These are phyloP conservation scores for Evernia prunastri DNA, from an alignment of 495 filamentous ascomycete genomes.

Conservation along the genomic window DNA sequence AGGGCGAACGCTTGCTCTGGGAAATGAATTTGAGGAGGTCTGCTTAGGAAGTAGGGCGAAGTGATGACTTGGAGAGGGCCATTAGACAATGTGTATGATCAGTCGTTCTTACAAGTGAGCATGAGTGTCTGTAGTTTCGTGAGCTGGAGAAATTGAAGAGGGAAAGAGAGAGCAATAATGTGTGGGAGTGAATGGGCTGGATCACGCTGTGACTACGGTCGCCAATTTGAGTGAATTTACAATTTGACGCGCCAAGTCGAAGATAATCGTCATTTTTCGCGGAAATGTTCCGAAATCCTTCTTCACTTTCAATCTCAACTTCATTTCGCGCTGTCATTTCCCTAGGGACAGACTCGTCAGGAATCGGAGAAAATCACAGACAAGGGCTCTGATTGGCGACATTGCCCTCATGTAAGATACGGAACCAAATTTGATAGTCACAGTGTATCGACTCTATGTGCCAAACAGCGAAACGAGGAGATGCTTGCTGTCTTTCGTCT, in stretches of 20 bases:
- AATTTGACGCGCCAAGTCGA: not conserved
- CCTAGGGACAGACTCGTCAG: too few species aligned
- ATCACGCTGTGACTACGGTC: not conserved
- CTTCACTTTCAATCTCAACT: not conserved
- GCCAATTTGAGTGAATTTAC: not conserved
- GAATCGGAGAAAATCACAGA: too few species aligned
- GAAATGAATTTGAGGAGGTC: not conserved
- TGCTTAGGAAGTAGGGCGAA: not conserved
- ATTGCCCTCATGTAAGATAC: too few species aligned
- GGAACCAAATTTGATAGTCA: too few species aligned
- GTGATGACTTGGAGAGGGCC: not conserved
- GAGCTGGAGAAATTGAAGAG: not conserved
- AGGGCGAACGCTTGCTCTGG: not conserved
- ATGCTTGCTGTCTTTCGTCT: too few species aligned
- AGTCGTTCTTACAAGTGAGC: not conserved
- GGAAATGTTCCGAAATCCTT: constrained; percentile 7
- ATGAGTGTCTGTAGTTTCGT: not conserved
- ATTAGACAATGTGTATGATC: not conserved
- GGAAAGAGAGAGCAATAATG: not conserved
- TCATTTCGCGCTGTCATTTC: too few species aligned
- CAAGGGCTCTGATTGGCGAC: too few species aligned
- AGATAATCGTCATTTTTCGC: constrained; percentile 2
- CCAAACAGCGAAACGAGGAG: too few species aligned
- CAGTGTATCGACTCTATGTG: too few species aligned
- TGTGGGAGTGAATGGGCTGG: not conserved